phyloP scores from a whole-genome alignment of 2,329 filamentous ascomycete genomes.

The Alternaria triticina region DNA sequence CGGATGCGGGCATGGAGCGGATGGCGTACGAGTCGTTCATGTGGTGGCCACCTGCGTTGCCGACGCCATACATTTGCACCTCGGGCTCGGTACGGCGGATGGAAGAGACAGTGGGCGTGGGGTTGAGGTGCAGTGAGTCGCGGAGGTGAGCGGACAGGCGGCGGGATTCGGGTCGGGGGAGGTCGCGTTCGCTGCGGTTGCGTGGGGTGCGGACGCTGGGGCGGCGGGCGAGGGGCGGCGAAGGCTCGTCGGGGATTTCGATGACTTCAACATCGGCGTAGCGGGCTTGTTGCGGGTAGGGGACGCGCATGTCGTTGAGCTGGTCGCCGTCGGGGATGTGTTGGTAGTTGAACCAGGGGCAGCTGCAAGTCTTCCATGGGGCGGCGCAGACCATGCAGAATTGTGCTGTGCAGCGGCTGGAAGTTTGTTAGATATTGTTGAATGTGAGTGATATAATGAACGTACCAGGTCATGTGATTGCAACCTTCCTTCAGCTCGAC shows the following conservation, averaged over 20 bases:
- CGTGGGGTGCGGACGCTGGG: slow-evolving; percentile 32
- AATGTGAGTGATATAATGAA: slow-evolving; percentile 11
- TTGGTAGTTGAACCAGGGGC: slow-evolving; percentile 76
- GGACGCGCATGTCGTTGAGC: slow-evolving; percentile 48
- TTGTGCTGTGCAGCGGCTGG: slow-evolving; percentile 76
- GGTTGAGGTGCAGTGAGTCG: slow-evolving; percentile 47
- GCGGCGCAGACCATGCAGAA: slow-evolving; percentile 87
- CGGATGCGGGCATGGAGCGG: slow-evolving; percentile 37
- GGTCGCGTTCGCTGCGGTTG: slow-evolving; percentile 39
- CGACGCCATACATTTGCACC: slow-evolving; percentile 56
- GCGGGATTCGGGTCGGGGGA: background rate
- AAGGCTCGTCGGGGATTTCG: slow-evolving; percentile 33
- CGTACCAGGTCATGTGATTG: slow-evolving; percentile 87
- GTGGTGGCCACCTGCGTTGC: slow-evolving; percentile 63
- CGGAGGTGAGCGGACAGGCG: slow-evolving; percentile 60
- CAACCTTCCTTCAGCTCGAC: slow-evolving; percentile 83
- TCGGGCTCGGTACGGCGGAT: slow-evolving; percentile 49
- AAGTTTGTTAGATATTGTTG: slow-evolving; percentile 16
- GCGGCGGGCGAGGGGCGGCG: slow-evolving; percentile 33
- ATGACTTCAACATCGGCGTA: slow-evolving; percentile 41
- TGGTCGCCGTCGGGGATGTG: slow-evolving; percentile 60
- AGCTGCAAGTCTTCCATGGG: slow-evolving; percentile 84
- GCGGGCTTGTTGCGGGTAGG: slow-evolving; percentile 29
- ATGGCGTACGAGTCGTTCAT: slow-evolving; percentile 61
- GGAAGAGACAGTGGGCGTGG: slow-evolving; percentile 29